Percentiles rank a stretch among this genome's conserved stretches.
phyloP scores from a whole-genome alignment of 768 basidiomycete genomes.

The Sporobolomyces pararoseus region DNA sequence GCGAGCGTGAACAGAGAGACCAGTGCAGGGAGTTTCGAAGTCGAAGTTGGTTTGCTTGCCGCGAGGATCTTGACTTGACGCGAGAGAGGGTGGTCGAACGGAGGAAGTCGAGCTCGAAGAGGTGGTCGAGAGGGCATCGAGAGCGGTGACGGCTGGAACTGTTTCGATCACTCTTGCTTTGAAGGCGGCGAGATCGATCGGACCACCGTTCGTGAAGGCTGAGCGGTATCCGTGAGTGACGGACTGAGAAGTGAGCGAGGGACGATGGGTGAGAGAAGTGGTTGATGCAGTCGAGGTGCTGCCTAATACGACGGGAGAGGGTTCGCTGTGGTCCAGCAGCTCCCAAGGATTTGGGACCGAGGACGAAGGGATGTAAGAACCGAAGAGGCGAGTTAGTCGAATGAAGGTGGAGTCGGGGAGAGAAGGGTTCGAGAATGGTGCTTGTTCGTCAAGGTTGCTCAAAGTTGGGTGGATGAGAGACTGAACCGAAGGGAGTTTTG shows the following conservation, averaged over 20 bases:
- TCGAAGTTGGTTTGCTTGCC: constrained; percentile 42
- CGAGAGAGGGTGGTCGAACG: neutral
- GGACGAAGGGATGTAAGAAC: neutral
- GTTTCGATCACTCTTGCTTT: constrained; percentile 24
- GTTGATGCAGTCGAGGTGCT: neutral
- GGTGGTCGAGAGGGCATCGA: constrained; percentile 24
- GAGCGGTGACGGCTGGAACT: constrained; percentile 31
- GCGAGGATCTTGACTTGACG: neutral
- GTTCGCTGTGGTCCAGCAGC: constrained; percentile 36
- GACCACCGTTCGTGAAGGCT: constrained; percentile 30
- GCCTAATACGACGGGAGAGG: neutral
- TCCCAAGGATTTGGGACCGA: constrained; percentile 37
- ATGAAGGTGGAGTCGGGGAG: constrained; percentile 24
- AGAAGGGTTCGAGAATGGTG: neutral
- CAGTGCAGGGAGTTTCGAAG: constrained; percentile 39
- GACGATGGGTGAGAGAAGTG: neutral
- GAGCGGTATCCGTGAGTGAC: neutral
- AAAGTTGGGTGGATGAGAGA: neutral
- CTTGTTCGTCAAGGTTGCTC: neutral
- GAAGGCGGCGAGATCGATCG: constrained; percentile 40
- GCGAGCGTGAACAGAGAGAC: constrained; percentile 20
- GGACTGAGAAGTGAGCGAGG: neutral
- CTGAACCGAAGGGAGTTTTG: constrained; percentile 13
- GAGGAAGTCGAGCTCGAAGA: constrained; percentile 15
- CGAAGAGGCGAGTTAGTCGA: constrained; percentile 34